Base-by-base conservation (phyloP, 2,329 filamentous ascomycete species). In the Trichophyton equinum region DNA sequence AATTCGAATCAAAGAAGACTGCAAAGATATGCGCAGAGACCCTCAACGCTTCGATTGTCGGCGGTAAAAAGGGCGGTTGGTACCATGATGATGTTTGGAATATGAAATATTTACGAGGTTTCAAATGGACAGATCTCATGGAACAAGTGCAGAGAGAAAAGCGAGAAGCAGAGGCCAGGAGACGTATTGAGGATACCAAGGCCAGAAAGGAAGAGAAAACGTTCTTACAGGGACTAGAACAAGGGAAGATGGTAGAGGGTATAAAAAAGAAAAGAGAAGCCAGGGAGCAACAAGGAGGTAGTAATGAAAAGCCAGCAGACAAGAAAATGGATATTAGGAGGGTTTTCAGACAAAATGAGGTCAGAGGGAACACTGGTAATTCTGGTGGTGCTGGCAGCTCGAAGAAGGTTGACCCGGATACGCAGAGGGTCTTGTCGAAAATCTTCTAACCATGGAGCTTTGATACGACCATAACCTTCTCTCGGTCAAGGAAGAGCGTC, bases 71-170 rank as follows among this genome's bases (percentile, higher is more conserved):
- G 67, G 74, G 74, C 2, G 72, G 75, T 4, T 78, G 71, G 67
- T 78, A 78, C 60, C 72, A 74, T 57, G 76, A 77, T 64, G 77
- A 77, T 65, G 66, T 78, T 30, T 76, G 71, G 71, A 78, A 77
- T 63, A 76, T 78, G 69, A 77, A 75, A 60, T 78, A 78, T 61
- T 66, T 78, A 55, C 65, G 65, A 9, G 73, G 74, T 2, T 75
- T 76, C 62, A 71, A 70, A 59, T 78, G 76, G 76, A 68, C 67
- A 20, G 74, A 78, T 67, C 63, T 78, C 62, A 77, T 76, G 72
- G 76, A 77, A 59, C 73, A 74, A 55, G 70, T 77, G 18, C 71
- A 73, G 62, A 66, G 74, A 58, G 76, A 78, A 69, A 68, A 73
- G 62, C 66, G 69, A 15, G 73, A 77, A 66, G 67, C 73, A 44